Conservation (phyloP, 768 basidiomycete genomes). For the Candolleomyces efflorescens region DNA sequence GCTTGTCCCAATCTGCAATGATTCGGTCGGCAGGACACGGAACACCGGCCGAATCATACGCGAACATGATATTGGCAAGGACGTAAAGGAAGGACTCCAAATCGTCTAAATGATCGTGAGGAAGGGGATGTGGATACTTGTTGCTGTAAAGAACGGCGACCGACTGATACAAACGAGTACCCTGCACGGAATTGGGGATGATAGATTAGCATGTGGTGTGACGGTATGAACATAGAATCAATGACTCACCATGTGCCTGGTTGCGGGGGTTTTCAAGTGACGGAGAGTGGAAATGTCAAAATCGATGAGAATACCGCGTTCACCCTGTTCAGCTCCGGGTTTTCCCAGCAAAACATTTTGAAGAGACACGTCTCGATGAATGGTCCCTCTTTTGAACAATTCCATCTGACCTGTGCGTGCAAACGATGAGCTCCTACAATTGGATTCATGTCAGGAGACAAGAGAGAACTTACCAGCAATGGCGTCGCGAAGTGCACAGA, state of each 20-base stretch:
- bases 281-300: background rate
- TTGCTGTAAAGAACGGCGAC: background rate
- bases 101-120: slow-evolving; percentile 1
- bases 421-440: too few relatives aligned
- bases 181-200: background rate
- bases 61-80: too few relatives aligned
- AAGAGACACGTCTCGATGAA: background rate
- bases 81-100: too few relatives aligned
- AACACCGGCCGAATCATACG: too few relatives aligned
- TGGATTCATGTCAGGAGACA: too few relatives aligned
- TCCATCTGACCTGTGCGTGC: too few relatives aligned
- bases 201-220: background rate
- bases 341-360: background rate
- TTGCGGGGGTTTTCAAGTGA: too few relatives aligned
- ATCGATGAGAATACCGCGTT: background rate
- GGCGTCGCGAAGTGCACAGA: slow-evolving; percentile 10
- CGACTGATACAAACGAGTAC: background rate
- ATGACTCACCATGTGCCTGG: background rate
- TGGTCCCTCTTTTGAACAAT: too few relatives aligned
- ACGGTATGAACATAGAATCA: background rate
- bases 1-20: too few relatives aligned
- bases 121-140: background rate
- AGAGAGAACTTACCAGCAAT: slow-evolving; percentile 10
- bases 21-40: too few relatives aligned
- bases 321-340: background rate